Percentiles rank a stretch among this genome's conserved stretches.
Evolutionary conservation across 108 stramenopile species (phyloP).

Genomic region (Hondaea fermentalgiana): DNA sequence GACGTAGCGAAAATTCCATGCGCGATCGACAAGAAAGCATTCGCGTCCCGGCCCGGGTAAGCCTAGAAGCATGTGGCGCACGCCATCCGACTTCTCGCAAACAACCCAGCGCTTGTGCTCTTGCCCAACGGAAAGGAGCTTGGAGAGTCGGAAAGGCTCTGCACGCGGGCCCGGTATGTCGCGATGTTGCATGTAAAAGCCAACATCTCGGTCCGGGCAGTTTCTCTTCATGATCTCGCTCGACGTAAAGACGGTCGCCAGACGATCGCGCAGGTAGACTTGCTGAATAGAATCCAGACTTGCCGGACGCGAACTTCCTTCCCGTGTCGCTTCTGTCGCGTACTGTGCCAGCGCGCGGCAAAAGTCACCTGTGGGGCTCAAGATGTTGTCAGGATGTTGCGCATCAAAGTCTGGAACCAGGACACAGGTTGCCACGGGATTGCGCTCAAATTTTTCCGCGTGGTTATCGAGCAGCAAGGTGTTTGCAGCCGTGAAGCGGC

Average conservation of each 20-base stretch:
- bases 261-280: not conserved
- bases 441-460: slow-evolving; percentile 29
- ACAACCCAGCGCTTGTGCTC: not conserved
- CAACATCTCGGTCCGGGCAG: slow-evolving; percentile 14
- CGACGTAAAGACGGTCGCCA: slow-evolving; percentile 9
- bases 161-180: slow-evolving; percentile 26
- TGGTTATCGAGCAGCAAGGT: slow-evolving; percentile 27
- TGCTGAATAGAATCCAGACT: not conserved
- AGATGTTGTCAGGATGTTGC: not conserved
- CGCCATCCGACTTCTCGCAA: slow-evolving; percentile 24
- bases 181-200: not conserved
- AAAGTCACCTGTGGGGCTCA: not conserved
- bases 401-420: not conserved
- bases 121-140: not conserved
- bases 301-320: not conserved
- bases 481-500: not conserved
- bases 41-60: not conserved
- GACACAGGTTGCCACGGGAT: slow-evolving; percentile 6
- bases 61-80: not conserved
- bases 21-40: slow-evolving; percentile 9
- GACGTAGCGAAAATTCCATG: not conserved
- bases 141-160: not conserved
- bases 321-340: not conserved
- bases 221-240: slow-evolving; percentile 8
- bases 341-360: not conserved